Evolutionary conservation across 2,329 filamentous ascomycete species (phyloP), one percentile per base, ranked within the genome.

Genomic region (Lasiodiplodia sp.): DNA sequence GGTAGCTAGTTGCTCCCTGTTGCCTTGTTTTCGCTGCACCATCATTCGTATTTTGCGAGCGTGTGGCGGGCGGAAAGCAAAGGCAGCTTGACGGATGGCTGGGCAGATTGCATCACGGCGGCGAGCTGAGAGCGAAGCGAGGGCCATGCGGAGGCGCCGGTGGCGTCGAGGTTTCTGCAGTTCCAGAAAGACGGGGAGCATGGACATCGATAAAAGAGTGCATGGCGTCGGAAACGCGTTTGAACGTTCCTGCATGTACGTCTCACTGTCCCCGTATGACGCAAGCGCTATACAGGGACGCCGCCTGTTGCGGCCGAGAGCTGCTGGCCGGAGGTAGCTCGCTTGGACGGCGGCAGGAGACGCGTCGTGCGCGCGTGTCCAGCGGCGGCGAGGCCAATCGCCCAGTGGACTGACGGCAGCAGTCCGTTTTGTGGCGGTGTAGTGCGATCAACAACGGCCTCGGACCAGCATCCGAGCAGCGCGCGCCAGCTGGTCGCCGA

Each of bases 361-460:
- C 58, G 58, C 58, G 58, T 63, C 58, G 57, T 40, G 57, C 57
- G 58, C 58, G 58, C 58, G 58, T 63, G 31, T 63, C 40, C 40
- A 63, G 40, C 58, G 38, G 57, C 38, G 21, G 38, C 40, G 10
- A 63, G 44, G 6, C 44, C 37, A 49, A 14, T 25, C 25, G 34
- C 14, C 6, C n/a, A 51, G 40, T 51, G 40, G 44, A 34, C 12
- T 34, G 58, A 62, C 18, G 44, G 40, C 58, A 18, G 28, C n/a
- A 12, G 6, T 21, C n/a, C 60, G 37, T 47, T 28, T 28, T 18
- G 47, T 38, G 38, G 38, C 40, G 57, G 57, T 23, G 34, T n/a
- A 47, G 57, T 37, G 56, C 23, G 12, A 47, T 21, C 34, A 47
- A 16, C 37, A 37, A 21, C 34, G 16, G 57, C n/a, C 56, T 37